Base-by-base conservation (phyloP, 768 basidiomycete species). In the Daedaleopsis sinensis region DNA sequence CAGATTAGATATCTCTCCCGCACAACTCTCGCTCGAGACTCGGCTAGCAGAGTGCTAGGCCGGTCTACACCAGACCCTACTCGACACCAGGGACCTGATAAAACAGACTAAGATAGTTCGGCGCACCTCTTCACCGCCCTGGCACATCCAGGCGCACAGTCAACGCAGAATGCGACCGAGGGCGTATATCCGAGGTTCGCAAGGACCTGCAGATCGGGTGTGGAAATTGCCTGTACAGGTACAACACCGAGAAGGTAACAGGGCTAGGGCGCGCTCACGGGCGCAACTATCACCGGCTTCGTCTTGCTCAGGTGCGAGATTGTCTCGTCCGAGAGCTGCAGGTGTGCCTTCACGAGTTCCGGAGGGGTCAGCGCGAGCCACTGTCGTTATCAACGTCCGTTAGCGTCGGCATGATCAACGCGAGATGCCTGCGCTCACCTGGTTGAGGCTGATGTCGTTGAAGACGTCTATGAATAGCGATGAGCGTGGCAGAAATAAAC, bases 311-410 rank as follows among this genome's bases (percentile, higher is more conserved):
- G 74, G 9, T 77, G 73, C 2, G 77, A 71, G 37, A 88, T 82
- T 6, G 78, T 75, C 27, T 80, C 81, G 32, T 84, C 81, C 13
- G 80, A 80, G 55, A 89, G 66, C 32, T 77, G 77, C 21, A 88
- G 79, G 63, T 87, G 83, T 0, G 83, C 84, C 67, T 85, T 84
- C 32, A 89, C 85, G 11, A 89, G 77, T 38, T 78, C 77, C 7
- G 79, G 82, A 2, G 86, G 86, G 0, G 82, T 84, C 36, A 86
- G 69, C 0, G 86, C 84, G 18, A 88, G 75, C 86, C 86, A 87
- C 67, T 87, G 81, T 37, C 9, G 23, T 15, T 9, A 35, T 13
- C 9, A 38, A 16, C 6, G 19, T n/a, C 5, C 3, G 43, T 55
- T 10, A 57, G 24, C 16, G 15, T 9, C 21, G 3, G 12, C 36